Percentiles rank a stretch among this genome's conserved stretches.
These are phyloP conservation scores for Naumovozyma castellii DNA, from an alignment of 805 yeast genomes.

Conservation along the genomic window DNA sequence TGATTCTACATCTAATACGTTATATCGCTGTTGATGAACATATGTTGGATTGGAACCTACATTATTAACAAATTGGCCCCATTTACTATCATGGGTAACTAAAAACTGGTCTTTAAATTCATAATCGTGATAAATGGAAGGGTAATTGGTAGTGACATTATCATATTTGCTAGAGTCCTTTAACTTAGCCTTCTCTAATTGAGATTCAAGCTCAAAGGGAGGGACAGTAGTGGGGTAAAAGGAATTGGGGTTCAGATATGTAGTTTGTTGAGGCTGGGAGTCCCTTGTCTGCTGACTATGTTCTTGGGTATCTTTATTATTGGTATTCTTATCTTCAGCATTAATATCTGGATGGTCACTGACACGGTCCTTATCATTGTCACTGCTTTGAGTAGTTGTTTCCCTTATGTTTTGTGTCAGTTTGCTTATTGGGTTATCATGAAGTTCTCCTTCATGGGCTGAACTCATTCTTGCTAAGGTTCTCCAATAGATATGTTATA, in stretches of 20 bases:
- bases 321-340: background rate
- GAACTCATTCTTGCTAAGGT: no score
- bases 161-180: slow-evolving; percentile 13
- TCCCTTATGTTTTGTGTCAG: background rate
- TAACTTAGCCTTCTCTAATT: slow-evolving; percentile 12
- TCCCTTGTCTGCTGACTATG: no score
- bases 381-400: no score
- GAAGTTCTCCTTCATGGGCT: background rate
- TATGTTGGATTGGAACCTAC: slow-evolving; percentile 25
- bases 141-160: slow-evolving; percentile 17
- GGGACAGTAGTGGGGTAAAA: slow-evolving; percentile 43
- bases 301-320: no score
- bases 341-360: background rate
- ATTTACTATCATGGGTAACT: slow-evolving; percentile 35
- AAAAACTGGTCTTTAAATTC: slow-evolving; percentile 29
- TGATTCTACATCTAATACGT: background rate
- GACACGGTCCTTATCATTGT: background rate
- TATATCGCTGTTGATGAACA: slow-evolving; percentile 5
- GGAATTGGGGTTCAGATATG: slow-evolving; percentile 26
- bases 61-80: slow-evolving; percentile 41
- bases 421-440: background rate
- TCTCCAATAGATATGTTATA: no score
- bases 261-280: no score
- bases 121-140: slow-evolving; percentile 6
- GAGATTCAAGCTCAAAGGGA: slow-evolving; percentile 53